Evolutionary conservation across 2,329 filamentous ascomycete species (phyloP).

Genomic region (Drechslera avenae): DNA sequence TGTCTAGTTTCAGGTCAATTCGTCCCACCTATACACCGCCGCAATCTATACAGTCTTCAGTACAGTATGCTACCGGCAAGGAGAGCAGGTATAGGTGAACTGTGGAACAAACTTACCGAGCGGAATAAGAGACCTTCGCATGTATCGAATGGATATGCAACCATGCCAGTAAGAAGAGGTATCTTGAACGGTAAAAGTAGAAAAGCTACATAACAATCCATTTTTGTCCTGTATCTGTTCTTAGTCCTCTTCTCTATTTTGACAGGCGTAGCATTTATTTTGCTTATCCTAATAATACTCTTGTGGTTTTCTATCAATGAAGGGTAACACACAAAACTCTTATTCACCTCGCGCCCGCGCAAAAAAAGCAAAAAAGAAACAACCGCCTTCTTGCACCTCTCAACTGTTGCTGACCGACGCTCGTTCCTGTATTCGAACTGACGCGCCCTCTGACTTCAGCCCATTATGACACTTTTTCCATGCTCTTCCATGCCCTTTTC

Average conservation of each 20-base stretch:
- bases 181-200: conserved; percentile 11
- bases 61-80: conserved; percentile 95
- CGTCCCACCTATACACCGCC: conserved; percentile 91
- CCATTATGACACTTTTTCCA: not conserved
- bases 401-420: conserved; percentile 5
- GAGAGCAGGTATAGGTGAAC: conserved; percentile 78
- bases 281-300: too few relatives aligned
- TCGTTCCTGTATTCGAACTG: conserved; percentile 1
- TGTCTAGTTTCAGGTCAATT: conserved; percentile 89
- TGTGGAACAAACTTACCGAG: conserved; percentile 72
- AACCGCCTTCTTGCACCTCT: not conserved
- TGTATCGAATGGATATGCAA: conserved; percentile 12
- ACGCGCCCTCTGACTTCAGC: conserved; percentile 4
- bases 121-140: conserved; percentile 8
- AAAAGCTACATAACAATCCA: conserved; percentile 4
- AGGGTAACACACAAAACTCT: too few relatives aligned
- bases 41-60: conserved; percentile 93
- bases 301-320: too few relatives aligned
- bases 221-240: not conserved
- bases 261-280: too few relatives aligned
- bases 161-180: conserved; percentile 4
- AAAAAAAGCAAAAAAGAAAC: not conserved
- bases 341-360: too few relatives aligned
- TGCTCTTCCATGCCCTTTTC: not conserved
- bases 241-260: too few relatives aligned